Evolutionary conservation across 169 alveolate genomes (phyloP), one percentile per base, ranked within the genome.

Genomic region (Ichthyophthirius multifiliis): DNA sequence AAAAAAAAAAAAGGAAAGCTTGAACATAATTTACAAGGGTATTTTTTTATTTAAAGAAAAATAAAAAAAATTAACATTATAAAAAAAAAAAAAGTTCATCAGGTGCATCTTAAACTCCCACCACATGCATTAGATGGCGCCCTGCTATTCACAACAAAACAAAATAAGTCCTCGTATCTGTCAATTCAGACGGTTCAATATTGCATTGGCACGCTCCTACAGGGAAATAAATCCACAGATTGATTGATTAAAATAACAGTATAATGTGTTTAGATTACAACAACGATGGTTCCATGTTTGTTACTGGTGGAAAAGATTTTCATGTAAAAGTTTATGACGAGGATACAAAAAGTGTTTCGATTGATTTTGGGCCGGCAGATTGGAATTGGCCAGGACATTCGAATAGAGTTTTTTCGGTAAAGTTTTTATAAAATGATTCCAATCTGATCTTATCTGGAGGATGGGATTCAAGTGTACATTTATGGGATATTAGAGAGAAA

Each of bases 391-490:
- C 92, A 44, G 96, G 97, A 1, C 98, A 95, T 74, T 85, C 95
- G 1, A 92, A 92, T 43, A 85, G 97, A 67, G 88, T 95, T 10
- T 95, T 92, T 83, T 81, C 89, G 20, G 95, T 93, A 12, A 93
- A 92, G 74, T 95, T 82, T 81, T 46, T 86, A 44, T 90, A 89
- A 16, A 75, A 84, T 20, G 91, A 90, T 67, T 89, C 90, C 12
- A 89, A 92, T 45, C 65, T 92, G 43, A 34, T 95, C 6, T 73
- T 89, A 5, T 83, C 94, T 45, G 97, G 98, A 16, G 98, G 98
- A 27, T 95, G 98, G 98, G 98, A 95, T 77, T 85, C 89, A 35
- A 91, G 94, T 20, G 67, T 95, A 13, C 87, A 90, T 37, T 85
- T 93, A 31, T 92, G 94, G 91, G 98, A 95, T 87, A 73, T 89